Percentiles rank a stretch among this genome's conserved stretches.
These are phyloP conservation scores for Dendrothele bispora DNA, from an alignment of 768 basidiomycete genomes.

Conservation along the genomic window DNA sequence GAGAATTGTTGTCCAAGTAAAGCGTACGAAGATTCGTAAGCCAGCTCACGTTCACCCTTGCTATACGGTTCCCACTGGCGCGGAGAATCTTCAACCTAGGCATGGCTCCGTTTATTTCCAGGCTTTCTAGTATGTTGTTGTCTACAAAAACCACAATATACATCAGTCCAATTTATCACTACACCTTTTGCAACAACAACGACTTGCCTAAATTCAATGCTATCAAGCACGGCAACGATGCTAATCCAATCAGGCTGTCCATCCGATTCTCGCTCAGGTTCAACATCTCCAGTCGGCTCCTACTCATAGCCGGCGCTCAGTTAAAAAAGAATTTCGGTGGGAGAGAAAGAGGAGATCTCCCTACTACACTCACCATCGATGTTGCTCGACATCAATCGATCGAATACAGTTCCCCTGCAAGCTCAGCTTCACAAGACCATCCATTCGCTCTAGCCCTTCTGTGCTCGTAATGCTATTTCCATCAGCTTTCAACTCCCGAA, in stretches of 20 bases:
- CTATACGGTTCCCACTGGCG: constrained; percentile 78
- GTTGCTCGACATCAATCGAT: constrained; percentile 56
- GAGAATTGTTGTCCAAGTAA: constrained; percentile 85
- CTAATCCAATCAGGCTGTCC: constrained; percentile 56
- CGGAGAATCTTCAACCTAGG: constrained; percentile 79
- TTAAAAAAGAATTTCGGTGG: neutral
- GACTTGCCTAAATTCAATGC: constrained; percentile 84
- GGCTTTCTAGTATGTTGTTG: constrained; percentile 60
- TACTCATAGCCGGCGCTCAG: constrained; percentile 8
- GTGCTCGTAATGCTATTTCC: constrained; percentile 74
- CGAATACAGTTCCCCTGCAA: constrained; percentile 72
- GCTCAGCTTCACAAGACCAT: constrained; percentile 82
- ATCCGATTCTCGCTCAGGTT: constrained; percentile 80
- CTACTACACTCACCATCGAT: constrained; percentile 61
- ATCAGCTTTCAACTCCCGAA: constrained; percentile 90
- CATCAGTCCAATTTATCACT: neutral
- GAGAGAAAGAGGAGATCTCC: constrained; percentile 10
- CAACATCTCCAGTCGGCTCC: constrained; percentile 74
- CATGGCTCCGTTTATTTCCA: constrained; percentile 59
- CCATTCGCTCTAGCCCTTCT: constrained; percentile 77
- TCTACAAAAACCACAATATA: constrained; percentile 44
- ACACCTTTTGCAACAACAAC: neutral
- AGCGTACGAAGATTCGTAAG: constrained; percentile 82
- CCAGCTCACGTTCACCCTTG: constrained; percentile 57
- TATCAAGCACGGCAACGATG: constrained; percentile 58